Base-by-base conservation (phyloP, 2,329 filamentous ascomycete species). In the Bipolaris gigantea region DNA sequence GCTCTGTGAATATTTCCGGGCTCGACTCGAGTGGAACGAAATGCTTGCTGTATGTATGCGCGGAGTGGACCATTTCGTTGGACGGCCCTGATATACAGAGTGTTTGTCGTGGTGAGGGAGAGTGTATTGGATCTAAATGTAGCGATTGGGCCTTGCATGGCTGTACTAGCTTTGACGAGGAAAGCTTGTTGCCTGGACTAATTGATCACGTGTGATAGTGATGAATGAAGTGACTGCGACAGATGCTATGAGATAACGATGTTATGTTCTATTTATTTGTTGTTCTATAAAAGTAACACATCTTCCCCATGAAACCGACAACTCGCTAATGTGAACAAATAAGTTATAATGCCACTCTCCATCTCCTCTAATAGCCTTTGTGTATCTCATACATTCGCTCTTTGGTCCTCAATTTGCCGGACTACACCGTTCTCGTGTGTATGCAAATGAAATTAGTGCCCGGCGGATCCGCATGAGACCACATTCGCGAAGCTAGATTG, bases 1-100 rank as follows among this genome's bases (percentile, higher is more conserved):
- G 87, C 39, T 81, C 78, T 49, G 87, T 92, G 87, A 97, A 94
- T 30, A 97, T 86, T 76, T 90, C 86, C 0, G 94, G 92, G 79
- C 97, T 96, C 65, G 86, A 86, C 73, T 87, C 85, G 9, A 72
- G 64, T 3, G 69, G 69, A 18, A 69, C 65, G 54, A 69, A 71
- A 45, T 69, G 62, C 36, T 70, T 71, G 40, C 51, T 40, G 25
- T 48, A 41, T 2, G 2, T 10, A 4, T 35, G 43, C 7, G n/a
- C 9, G 2, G n/a, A 21, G 3, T 18, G 23, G 8, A 18, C 9
- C 7, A 21, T 21, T 21, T 32, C n/a, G 2, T 13, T 30, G 2
- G 21, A 18, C 43, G 48, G 30, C 8, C 5, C 21, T 9, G 6
- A 35, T 16, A 13, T 13, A 27, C 25, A 27, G 25, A 30, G 27